Evolutionary conservation across 495 filamentous ascomycete species (phyloP).

Genomic region (Aspergillus nanangensis): DNA sequence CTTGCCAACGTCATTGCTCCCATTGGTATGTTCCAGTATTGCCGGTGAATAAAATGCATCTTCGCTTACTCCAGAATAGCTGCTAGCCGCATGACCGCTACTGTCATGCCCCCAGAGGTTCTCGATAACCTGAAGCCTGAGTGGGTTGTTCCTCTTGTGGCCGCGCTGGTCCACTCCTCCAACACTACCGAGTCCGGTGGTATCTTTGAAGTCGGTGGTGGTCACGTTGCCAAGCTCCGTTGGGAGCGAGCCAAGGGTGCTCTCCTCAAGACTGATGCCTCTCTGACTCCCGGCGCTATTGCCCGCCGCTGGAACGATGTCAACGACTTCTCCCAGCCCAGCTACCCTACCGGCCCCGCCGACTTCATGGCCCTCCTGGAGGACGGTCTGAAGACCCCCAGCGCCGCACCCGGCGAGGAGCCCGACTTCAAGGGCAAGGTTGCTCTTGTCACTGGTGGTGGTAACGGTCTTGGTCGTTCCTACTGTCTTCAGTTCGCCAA

Average conservation of each 20-base stretch:
- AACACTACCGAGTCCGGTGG: conserved; percentile 80
- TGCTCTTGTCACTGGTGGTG: conserved; percentile 88
- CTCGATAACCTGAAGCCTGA: conserved; percentile 87
- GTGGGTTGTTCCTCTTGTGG: conserved; percentile 94
- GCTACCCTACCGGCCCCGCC: conserved; percentile 79
- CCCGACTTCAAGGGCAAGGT: conserved; percentile 88
- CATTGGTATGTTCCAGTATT: conserved; percentile 62
- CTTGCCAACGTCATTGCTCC: conserved; percentile 93
- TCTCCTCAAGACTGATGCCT: conserved; percentile 83
- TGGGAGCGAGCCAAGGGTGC: conserved; percentile 95
- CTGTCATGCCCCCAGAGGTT: conserved; percentile 94
- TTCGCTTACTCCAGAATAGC: too few relatives aligned
- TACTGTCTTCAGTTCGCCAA: conserved; percentile 92
- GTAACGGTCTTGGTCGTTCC: conserved; percentile 85
- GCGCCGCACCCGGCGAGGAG: conserved; percentile 70
- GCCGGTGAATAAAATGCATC: too few relatives aligned
- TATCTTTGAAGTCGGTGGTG: conserved; percentile 93
- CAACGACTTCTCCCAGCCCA: conserved; percentile 78
- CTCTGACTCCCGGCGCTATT: conserved; percentile 83
- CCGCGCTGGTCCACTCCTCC: conserved; percentile 81
- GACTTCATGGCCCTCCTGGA: conserved; percentile 89
- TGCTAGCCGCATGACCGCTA: conserved; percentile 95
- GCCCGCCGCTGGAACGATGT: conserved; percentile 85
- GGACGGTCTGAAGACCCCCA: conserved; percentile 72
- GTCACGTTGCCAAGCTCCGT: conserved; percentile 86